Evolutionary conservation across 768 basidiomycete species (phyloP), one percentile per base, ranked within the genome.

Genomic region (Podaxis carcinomalis): DNA sequence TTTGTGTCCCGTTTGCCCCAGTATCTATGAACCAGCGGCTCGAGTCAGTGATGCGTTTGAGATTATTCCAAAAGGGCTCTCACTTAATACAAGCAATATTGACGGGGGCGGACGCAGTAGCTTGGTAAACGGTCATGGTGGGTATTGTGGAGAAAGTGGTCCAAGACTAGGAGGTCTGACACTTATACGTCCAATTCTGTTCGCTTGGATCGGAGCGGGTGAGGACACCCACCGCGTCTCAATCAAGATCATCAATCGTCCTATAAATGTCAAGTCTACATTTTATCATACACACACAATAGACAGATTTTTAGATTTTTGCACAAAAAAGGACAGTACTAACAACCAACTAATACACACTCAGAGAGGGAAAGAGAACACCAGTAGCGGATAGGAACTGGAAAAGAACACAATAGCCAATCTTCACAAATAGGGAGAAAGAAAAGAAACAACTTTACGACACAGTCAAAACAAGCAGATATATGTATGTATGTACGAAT

Each of bases 31-130:
- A 19, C 16, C 47, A 10, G 21, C 25, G 4, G 44, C 57, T 46
- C 37, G 25, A 27, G 25, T 49, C 21, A 54, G 23, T 9, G 13
- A 3, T 40, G 0, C 4, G 10, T 42, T 42, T 35, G 47, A 21
- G 16, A 19, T 4, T n/a, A 42, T 36, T 19, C 2, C 32, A 51
- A 25, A 14, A 25, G 11, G 37, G 36, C 16, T 50, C 74, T 68
- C 61, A 95, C 95, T 98, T 98, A 77, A 98, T 97, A 71, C 90
- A 92, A n/a, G 95, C 95, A 69, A 98, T 98, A 76, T 98, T 98
- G 61, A 98, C 94, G 3, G 95, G 95, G 0, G 95, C 95, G 63
- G 94, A 91, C 0, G 87, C 86, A 13, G 95, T 97, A 6, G 93
- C 94, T 77, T 93, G 86, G 78, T 84, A 87, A 66, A 85, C 67